Base-by-base conservation (phyloP, 129 eudicot genomes). In the Gnaphalium uliginosum region DNA sequence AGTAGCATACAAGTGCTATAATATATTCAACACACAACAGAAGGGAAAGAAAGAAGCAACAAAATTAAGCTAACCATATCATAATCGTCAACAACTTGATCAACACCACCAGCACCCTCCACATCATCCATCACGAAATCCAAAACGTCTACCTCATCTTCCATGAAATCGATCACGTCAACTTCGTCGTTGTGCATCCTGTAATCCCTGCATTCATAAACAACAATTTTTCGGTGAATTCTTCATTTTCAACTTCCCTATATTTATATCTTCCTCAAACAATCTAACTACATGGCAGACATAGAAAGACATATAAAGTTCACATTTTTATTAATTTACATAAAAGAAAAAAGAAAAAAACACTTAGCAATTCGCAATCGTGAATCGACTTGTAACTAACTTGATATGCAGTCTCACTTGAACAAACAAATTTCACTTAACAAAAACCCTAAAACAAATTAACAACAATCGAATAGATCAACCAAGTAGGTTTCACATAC, bases 51-150 rank as follows among this genome's bases (percentile, higher is more conserved):
- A 46, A 14, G 17, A 46, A 73, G 23, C 43, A 78, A 46, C 54
- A 6, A 75, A 19, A 51, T 56, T 23, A 51, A 43, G 81, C 87
- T 74, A 81, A 89, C 96, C 91, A 84, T 85, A 18, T 89, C 96
- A 76, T 86, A 82, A 77, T 84, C 91, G 72, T 89, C 89, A 46
- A 79, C 86, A 70, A 71, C 63, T 21, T 66, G 71, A 72, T 86
- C 85, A 2, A 60, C 89, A 80, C 73, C 81, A 56, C 86, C 75
- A 50, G 56, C 66, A 18, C 79, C 85, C 56, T 76, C 90, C 50
- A 79, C 89, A 54, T 76, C 76, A 53, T 83, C 89, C 84, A 73
- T 85, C 75, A 81, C 71, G 50, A 87, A 81, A 74, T 86, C 90
- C 69, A 77, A 69, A 74, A 76, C 78, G 37, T 86, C 90, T 33